Percentiles rank a stretch among this genome's conserved stretches.
Evolutionary conservation across 1,284 basidiomycete genomes (phyloP).

Genomic region (Cutaneotrichosporon cutaneum): DNA sequence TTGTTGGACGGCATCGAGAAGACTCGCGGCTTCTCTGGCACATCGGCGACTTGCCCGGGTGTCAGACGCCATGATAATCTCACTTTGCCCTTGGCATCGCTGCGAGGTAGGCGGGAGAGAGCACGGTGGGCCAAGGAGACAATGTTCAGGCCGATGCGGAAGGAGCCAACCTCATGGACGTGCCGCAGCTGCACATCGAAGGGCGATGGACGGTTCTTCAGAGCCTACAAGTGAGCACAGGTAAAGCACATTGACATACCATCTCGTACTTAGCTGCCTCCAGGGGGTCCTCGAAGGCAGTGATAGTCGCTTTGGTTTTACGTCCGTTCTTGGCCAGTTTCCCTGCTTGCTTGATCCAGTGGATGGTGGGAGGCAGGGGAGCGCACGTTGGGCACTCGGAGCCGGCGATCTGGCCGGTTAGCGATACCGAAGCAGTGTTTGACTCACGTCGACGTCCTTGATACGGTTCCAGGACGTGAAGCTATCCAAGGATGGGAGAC

Average conservation of each 20-base stretch:
- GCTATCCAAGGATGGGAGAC: conserved; percentile 70
- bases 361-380: conserved; percentile 69
- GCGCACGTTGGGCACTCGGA: conserved; percentile 67
- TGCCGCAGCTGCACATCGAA: conserved; percentile 83
- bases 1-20: conserved; percentile 74
- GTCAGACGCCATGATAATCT: conserved; percentile 75
- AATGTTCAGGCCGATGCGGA: conserved; percentile 84
- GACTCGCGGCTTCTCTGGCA: conserved; percentile 57
- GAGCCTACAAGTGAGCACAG: conserved; percentile 55
- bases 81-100: conserved; percentile 58
- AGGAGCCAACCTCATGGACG: conserved; percentile 62
- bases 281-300: conserved; percentile 73
- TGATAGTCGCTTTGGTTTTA: conserved; percentile 43
- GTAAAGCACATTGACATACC: conserved; percentile 26
- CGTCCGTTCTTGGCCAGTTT: conserved; percentile 45
- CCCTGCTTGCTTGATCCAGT: conserved; percentile 62
- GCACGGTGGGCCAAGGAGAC: conserved; percentile 85
- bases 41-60: conserved; percentile 56
- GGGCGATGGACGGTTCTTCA: conserved; percentile 81
- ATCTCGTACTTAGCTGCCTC: conserved; percentile 81
- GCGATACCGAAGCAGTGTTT: conserved; percentile 32
- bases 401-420: conserved; percentile 41
- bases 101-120: conserved; percentile 69
- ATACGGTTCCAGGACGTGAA: conserved; percentile 64
- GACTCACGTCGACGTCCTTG: conserved; percentile 35